Conservation (phyloP, 148 eudicot species). For the Heliosperma pusillum region DNA sequence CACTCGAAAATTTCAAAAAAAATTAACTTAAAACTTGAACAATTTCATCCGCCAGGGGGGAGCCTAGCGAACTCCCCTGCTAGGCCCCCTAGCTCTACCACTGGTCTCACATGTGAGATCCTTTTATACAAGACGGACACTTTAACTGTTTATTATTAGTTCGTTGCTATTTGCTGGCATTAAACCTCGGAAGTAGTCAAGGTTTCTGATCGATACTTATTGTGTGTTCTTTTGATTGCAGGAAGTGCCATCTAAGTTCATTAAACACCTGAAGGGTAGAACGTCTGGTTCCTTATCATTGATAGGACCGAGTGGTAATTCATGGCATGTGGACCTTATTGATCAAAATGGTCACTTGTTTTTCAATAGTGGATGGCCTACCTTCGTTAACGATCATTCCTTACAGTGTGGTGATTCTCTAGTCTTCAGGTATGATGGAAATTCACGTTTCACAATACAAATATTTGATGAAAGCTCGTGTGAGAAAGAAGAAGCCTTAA, state of each 20-base stretch:
- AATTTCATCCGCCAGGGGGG: no score
- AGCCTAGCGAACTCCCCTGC: no score
- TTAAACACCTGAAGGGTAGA: conserved; percentile 50
- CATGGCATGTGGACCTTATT: conserved; percentile 59
- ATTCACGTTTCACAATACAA: conserved; percentile 62
- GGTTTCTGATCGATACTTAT: not conserved
- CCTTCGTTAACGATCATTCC: conserved; percentile 70
- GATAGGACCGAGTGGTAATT: conserved; percentile 78
- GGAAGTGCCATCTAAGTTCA: conserved; percentile 69
- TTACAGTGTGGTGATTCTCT: conserved; percentile 66
- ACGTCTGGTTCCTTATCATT: conserved; percentile 47
- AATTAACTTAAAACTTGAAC: no score
- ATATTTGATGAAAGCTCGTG: conserved; percentile 76
- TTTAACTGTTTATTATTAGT: not conserved
- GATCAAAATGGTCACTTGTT: conserved; percentile 43
- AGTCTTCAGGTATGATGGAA: conserved; percentile 76
- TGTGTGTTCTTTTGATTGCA: conserved; percentile 30
- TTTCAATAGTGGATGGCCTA: conserved; percentile 67
- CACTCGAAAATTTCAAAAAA: no score
- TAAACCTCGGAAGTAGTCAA: not conserved
- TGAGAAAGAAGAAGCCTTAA: conserved; percentile 75
- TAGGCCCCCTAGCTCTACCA: no score
- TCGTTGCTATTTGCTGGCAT: conserved; percentile 4
- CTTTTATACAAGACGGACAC: not conserved
- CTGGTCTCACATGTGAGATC: not conserved